These are phyloP conservation scores for Wickerhamomyces sp. DNA, from an alignment of 1,139 yeast genomes.

Conservation along the genomic window DNA sequence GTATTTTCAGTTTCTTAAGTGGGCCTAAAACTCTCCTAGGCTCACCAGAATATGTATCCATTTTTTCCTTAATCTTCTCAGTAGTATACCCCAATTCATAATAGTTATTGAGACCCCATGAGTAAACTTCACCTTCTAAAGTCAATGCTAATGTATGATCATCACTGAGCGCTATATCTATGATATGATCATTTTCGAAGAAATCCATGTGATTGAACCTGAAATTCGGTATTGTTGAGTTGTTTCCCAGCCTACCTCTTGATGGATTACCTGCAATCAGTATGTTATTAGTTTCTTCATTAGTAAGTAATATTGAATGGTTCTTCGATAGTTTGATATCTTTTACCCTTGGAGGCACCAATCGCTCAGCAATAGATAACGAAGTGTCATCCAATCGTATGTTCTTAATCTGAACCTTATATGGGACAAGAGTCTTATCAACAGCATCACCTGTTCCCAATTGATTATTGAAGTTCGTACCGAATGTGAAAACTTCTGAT, in stretches of 20 bases:
- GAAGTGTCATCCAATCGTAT: slow-evolving; percentile 25
- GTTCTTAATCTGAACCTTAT: slow-evolving; percentile 28
- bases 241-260: slow-evolving; percentile 68
- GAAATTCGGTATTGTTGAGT: slow-evolving; percentile 34
- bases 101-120: slow-evolving; percentile 76
- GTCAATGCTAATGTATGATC: slow-evolving; percentile 65
- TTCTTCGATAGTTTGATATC: slow-evolving; percentile 48
- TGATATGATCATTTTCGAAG: slow-evolving; percentile 33
- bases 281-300: slow-evolving; percentile 41
- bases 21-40: slow-evolving; percentile 49
- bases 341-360: slow-evolving; percentile 38
- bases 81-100: slow-evolving; percentile 62
- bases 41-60: slow-evolving; percentile 24
- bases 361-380: slow-evolving; percentile 23
- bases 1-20: slow-evolving; percentile 37
- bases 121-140: slow-evolving; percentile 45
- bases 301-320: slow-evolving; percentile 60
- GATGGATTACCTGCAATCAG: slow-evolving; percentile 66
- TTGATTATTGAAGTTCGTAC: slow-evolving; percentile 61
- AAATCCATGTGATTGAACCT: slow-evolving; percentile 35
- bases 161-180: slow-evolving; percentile 49
- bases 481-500: slow-evolving; percentile 58
- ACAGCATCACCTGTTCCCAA: slow-evolving; percentile 69
- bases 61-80: slow-evolving; percentile 28
- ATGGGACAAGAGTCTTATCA: slow-evolving; percentile 37